Evolutionary conservation across 2,329 filamentous ascomycete genomes (phyloP).

Genomic region (Neofusicoccum kwambonambiense): DNA sequence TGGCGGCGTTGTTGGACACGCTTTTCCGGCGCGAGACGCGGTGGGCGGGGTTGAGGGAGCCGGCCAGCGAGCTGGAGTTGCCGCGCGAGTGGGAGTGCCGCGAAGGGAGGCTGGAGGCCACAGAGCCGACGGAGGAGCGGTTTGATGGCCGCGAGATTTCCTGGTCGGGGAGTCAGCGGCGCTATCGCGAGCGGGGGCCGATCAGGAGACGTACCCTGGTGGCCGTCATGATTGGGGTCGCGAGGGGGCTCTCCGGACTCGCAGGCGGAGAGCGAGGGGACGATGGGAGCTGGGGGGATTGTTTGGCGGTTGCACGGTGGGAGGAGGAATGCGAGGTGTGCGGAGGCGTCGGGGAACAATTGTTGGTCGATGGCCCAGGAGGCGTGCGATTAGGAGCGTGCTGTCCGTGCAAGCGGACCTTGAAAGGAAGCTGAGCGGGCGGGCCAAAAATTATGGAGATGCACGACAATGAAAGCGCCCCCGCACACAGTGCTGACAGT

Average conservation of each 20-base stretch:
- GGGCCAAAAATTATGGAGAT: conserved; percentile 20
- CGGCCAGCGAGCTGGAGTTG: conserved; percentile 78
- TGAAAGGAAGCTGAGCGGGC: conserved; percentile 17
- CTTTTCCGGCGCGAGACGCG: conserved; percentile 92
- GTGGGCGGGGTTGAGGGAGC: conserved; percentile 75
- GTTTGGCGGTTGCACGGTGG: neutral
- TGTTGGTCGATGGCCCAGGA: conserved; percentile 14
- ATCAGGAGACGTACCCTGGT: conserved; percentile 33
- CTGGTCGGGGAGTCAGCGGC: conserved; percentile 33
- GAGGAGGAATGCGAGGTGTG: conserved; percentile 1
- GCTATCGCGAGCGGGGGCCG: conserved; percentile 21
- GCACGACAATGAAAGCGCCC: conserved; percentile 19
- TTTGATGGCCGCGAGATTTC: conserved; percentile 44
- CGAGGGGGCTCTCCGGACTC: neutral
- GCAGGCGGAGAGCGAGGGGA: neutral
- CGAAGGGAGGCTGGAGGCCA: conserved; percentile 57
- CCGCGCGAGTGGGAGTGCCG: conserved; percentile 50
- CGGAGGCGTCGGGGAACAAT: conserved; percentile 4
- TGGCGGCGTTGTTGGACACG: conserved; percentile 71
- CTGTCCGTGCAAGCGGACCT: conserved; percentile 17
- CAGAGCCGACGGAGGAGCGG: conserved; percentile 50
- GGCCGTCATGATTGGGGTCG: conserved; percentile 33
- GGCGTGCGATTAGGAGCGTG: conserved; percentile 15
- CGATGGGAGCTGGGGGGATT: neutral
- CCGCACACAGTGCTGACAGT: conserved; percentile 17